Evolutionary conservation across 805 yeast genomes (phyloP), one percentile per base, ranked within the genome.

Genomic region (Dipodascopsis uninucleata): DNA sequence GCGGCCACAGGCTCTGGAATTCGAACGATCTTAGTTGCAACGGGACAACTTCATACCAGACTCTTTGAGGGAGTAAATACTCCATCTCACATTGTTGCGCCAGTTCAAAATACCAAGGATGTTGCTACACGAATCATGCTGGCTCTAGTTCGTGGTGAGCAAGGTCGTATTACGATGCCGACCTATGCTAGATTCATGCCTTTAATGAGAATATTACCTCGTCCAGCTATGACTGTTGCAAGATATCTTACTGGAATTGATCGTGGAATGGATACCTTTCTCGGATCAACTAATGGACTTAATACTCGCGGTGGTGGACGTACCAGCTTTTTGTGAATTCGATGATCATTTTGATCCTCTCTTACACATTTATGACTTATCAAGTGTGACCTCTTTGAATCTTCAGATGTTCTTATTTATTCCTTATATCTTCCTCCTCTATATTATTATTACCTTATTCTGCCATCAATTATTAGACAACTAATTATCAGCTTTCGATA

Each of bases 1-100:
- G 71, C 28, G 67, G 65, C 40, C 61, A 65, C 1, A 61, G 67
- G 7, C 79, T 48, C 55, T 28, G 55, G 85, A 5, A 75, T 89
- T 9, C 81, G 81, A 53, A 82, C 95, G 0, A 65, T 89, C 43
- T 68, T 89, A 28, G 71, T 89, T 0, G 82, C 93, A 56, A 94
- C 96, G 0, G 97, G 97, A 0, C 96, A 89, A 61, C 63, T 89
- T 52, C 75, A 72, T 38, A 88, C 96, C 0, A 57, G 61, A 2
- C 74, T 89, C 82, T 89, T 89, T 60, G 69, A 70, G 12, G 80
- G 81, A 1, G 85, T 89, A 4, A 52, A 64, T 24, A 82, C 95
- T 0, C 96, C 96, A 0, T 80, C 85, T 14, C 66, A 71, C 2
- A 49, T 81, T 3, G 61, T 88, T 5, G 96, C 97, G 0, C 97